Evolutionary conservation across 2,329 filamentous ascomycete genomes (phyloP), one percentile per base, ranked within the genome.

Genomic region (Aspergillus ochraceus): DNA sequence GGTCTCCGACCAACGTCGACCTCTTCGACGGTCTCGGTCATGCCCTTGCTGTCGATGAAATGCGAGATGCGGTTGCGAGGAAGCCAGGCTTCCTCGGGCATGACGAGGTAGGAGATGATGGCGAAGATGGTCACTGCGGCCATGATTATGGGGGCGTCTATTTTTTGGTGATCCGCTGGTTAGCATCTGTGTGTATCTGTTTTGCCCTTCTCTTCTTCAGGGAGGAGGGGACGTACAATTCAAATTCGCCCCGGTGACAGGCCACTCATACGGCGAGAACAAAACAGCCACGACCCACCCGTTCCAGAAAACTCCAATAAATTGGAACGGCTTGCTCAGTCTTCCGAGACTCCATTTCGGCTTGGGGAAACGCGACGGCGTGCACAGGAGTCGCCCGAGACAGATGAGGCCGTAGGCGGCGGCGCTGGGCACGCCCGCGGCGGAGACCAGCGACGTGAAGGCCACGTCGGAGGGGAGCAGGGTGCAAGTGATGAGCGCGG

Each of bases 401-500:
- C 79, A 83, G 59, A 84, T 83, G 2, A 84, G 70, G 0, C 81
- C 81, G 56, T 83, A 84, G 0, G 81, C 81, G 0, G 81, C 81
- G 1, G 81, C 80, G 3, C 81, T 83, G 5, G 81, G 81, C 0
- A 83, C 81, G 24, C 81, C 81, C 14, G 82, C 80, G 0, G 81
- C 81, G 0, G 82, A 84, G 50, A 84, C 81, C 10, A 84, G 77
- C 0, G 82, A 84, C 0, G 81, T 84, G 67, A 84, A 84, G 5
- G 81, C 82, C 6, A 83, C 81, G 9, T 74, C 70, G 0, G 84
- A 86, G 0, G 85, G 81, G 1, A 87, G 74, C 53, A 87, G 84
- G 0, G 83, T 86, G 76, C 85, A 87, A 17, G 83, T 84, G 39
- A 87, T 74, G 20, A 86, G 64, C 2, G 84, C 76, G 1, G 82